These are phyloP conservation scores for Wickerhamiella kurtzmanii DNA, from an alignment of 805 yeast genomes.

Conservation along the genomic window DNA sequence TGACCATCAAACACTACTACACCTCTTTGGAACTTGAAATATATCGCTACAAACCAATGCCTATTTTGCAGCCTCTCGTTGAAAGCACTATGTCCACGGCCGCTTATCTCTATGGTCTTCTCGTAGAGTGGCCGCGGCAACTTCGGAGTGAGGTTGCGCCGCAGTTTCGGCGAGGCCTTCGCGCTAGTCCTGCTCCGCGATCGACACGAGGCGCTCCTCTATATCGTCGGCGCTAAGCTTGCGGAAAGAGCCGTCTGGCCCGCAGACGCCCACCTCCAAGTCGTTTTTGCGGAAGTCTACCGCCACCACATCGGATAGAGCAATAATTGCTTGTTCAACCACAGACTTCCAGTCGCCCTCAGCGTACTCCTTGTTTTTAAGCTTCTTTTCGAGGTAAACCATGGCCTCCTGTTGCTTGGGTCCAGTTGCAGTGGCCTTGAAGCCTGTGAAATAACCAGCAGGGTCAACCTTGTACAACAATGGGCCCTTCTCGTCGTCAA, in stretches of 20 bases:
- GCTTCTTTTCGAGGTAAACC: slow-evolving; percentile 78
- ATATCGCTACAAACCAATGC: too few relatives aligned
- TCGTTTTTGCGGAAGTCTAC: slow-evolving; percentile 92
- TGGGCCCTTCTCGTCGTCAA: slow-evolving; percentile 86
- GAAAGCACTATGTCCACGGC: not conserved
- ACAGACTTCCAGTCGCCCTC: slow-evolving; percentile 80
- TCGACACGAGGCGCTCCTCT: slow-evolving; percentile 83
- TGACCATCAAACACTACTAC: too few relatives aligned
- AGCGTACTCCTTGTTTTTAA: slow-evolving; percentile 56
- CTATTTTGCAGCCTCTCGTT: slow-evolving; percentile 4
- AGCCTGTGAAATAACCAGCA: slow-evolving; percentile 88
- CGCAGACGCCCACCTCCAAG: slow-evolving; percentile 83
- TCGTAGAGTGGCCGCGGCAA: not conserved
- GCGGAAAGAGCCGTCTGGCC: slow-evolving; percentile 49
- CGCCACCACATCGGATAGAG: slow-evolving; percentile 73
- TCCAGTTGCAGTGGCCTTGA: slow-evolving; percentile 87
- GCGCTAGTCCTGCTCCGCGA: slow-evolving; percentile 86
- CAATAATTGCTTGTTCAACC: slow-evolving; percentile 78
- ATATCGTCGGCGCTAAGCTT: slow-evolving; percentile 72
- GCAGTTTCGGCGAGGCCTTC: slow-evolving; percentile 1
- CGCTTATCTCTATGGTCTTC: not conserved
- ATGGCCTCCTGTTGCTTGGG: slow-evolving; percentile 95
- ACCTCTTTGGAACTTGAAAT: too few relatives aligned
- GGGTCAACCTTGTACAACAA: slow-evolving; percentile 88
- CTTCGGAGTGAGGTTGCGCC: not conserved